These are phyloP conservation scores for Botryotinia convoluta DNA, from an alignment of 2,329 filamentous ascomycete species.

Conservation along the genomic window DNA sequence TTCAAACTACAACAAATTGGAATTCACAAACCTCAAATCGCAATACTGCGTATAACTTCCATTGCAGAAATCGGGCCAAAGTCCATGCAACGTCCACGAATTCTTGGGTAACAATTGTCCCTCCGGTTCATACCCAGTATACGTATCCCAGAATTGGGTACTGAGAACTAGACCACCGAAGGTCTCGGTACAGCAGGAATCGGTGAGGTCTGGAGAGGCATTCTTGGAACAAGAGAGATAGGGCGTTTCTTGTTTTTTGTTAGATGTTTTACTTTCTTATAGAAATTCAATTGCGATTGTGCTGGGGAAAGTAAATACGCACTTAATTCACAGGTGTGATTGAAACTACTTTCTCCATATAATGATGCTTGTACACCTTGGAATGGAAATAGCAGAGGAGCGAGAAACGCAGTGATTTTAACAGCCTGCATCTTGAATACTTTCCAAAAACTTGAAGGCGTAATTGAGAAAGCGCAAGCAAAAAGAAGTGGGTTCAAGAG, in stretches of 20 bases:
- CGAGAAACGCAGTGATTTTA: background rate
- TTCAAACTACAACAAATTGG: background rate
- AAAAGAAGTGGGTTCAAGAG: background rate
- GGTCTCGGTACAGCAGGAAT: conserved; percentile 64
- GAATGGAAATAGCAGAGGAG: background rate
- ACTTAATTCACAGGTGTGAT: conserved; percentile 34
- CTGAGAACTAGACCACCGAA: conserved; percentile 59
- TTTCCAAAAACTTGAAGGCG: background rate
- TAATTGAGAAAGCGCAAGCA: background rate
- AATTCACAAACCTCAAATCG: conserved; percentile 47
- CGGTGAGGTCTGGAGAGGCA: conserved; percentile 47
- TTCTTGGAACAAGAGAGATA: conserved; percentile 49
- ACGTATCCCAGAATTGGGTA: conserved; percentile 65
- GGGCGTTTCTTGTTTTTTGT: conserved; percentile 28
- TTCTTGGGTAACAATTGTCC: conserved; percentile 58
- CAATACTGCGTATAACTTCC: conserved; percentile 66
- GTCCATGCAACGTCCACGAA: conserved; percentile 51
- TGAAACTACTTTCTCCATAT: conserved; percentile 33
- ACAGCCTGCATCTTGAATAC: background rate
- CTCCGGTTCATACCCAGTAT: conserved; percentile 56
- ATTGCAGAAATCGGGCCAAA: conserved; percentile 48
- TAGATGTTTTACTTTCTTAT: background rate
- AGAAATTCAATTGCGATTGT: background rate
- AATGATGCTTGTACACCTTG: conserved; percentile 23
- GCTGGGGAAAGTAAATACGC: background rate